Conservation (phyloP, 1,284 basidiomycete species). For the Ganoderma lingzhi region DNA sequence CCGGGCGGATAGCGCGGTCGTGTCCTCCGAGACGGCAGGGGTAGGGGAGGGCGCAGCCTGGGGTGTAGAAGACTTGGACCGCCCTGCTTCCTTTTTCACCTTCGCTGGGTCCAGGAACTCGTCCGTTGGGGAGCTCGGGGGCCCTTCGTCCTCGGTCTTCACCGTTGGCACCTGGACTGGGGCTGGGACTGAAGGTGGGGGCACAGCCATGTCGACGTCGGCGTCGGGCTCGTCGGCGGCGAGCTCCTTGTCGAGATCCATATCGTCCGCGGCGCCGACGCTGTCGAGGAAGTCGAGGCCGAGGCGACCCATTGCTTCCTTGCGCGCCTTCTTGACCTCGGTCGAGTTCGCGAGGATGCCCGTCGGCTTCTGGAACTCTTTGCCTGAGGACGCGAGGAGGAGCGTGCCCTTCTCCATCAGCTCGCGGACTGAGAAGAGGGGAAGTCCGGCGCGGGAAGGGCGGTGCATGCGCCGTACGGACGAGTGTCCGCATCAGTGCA, state of each 20-base stretch:
- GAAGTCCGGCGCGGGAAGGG: slow-evolving; percentile 61
- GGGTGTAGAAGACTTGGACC: slow-evolving; percentile 62
- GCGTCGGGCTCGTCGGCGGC: slow-evolving; percentile 58
- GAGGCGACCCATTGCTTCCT: slow-evolving; percentile 83
- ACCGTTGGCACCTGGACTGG: slow-evolving; percentile 18
- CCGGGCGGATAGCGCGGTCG: slow-evolving; percentile 74
- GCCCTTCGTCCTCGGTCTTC: slow-evolving; percentile 48
- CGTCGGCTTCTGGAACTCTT: slow-evolving; percentile 80
- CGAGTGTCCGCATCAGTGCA: slow-evolving; percentile 44
- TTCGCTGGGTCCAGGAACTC: slow-evolving; percentile 29
- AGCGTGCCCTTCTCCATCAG: slow-evolving; percentile 80
- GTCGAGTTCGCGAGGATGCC: slow-evolving; percentile 73
- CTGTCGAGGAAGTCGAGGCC: slow-evolving; percentile 84
- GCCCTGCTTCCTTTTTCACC: slow-evolving; percentile 41
- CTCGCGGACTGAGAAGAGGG: slow-evolving; percentile 79
- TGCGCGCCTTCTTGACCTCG: slow-evolving; percentile 83
- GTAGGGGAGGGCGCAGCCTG: slow-evolving; percentile 58
- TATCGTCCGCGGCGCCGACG: slow-evolving; percentile 72
- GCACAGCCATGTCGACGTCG: slow-evolving; percentile 50
- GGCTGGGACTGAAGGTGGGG: slow-evolving; percentile 1
- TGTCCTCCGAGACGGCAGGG: slow-evolving; percentile 51
- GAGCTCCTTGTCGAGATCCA: slow-evolving; percentile 84
- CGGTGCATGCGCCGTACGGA: slow-evolving; percentile 31
- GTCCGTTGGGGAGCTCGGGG: slow-evolving; percentile 38
- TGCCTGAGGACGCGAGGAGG: slow-evolving; percentile 87